Conservation (phyloP, 768 basidiomycete genomes). For the Nidularia sp. region DNA sequence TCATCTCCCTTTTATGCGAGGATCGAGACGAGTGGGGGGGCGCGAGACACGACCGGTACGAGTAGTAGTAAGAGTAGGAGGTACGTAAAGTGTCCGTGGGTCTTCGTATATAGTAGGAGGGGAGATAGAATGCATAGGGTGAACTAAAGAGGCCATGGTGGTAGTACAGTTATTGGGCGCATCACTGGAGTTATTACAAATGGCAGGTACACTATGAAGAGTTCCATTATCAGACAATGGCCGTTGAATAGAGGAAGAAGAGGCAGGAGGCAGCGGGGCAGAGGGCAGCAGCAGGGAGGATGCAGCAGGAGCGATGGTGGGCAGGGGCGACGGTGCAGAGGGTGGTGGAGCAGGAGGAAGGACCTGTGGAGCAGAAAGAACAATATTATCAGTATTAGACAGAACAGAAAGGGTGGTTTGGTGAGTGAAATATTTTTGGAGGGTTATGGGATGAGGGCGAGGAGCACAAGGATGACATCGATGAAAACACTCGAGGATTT, state of each 20-base stretch:
- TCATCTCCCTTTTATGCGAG: constrained; percentile 4
- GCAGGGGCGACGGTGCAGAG: neutral
- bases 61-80: constrained; percentile 12
- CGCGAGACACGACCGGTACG: constrained; percentile 13
- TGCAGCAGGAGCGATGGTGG: neutral
- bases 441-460: constrained; percentile 17
- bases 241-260: neutral
- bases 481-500: constrained; percentile 27
- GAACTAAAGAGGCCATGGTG: neutral
- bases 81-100: constrained; percentile 11
- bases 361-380: neutral
- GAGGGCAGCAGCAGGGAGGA: neutral
- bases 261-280: neutral
- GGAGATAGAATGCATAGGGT: neutral
- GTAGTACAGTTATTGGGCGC: neutral
- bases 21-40: constrained; percentile 7
- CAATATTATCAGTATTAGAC: neutral
- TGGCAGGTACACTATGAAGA: neutral
- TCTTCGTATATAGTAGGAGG: constrained; percentile 4
- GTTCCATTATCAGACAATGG: neutral
- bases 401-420: neutral
- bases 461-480: constrained; percentile 22
- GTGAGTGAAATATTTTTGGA: constrained; percentile 3
- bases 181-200: neutral
- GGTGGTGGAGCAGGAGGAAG: neutral